Evolutionary conservation across 2,329 filamentous ascomycete genomes (phyloP).

Genomic region (Calonectria hongkongensis): DNA sequence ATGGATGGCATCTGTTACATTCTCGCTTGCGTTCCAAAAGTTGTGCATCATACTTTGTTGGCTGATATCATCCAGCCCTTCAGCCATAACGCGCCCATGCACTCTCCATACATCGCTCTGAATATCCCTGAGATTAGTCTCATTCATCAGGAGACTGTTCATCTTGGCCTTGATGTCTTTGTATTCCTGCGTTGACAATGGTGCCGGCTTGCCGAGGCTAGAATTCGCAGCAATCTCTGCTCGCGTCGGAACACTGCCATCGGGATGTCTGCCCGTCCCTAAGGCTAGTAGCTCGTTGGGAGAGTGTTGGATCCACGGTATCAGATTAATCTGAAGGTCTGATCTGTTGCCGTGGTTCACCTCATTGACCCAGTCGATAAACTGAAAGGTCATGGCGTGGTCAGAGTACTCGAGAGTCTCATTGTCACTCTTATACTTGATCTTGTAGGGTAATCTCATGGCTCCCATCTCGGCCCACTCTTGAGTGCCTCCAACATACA

Average conservation of each 20-base stretch:
- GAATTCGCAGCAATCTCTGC: constrained; percentile 14
- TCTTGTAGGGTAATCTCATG: constrained; percentile 77
- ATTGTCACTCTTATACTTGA: constrained; percentile 70
- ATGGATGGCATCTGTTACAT: constrained; percentile 36
- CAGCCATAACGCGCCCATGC: constrained; percentile 31
- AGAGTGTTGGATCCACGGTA: constrained; percentile 73
- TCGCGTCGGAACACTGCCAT: constrained; percentile 6
- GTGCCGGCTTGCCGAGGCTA: constrained; percentile 22
- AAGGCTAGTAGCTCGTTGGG: constrained; percentile 40
- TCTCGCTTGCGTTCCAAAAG: constrained; percentile 30
- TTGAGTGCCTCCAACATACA: constrained; percentile 71
- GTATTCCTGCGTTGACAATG: constrained; percentile 28
- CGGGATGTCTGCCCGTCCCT: constrained; percentile 33
- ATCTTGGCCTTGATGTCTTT: constrained; percentile 38
- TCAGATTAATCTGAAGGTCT: constrained; percentile 74
- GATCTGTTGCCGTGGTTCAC: constrained; percentile 70
- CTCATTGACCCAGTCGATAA: constrained; percentile 75
- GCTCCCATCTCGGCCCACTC: constrained; percentile 73
- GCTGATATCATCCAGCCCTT: constrained; percentile 37
- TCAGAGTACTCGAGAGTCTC: constrained; percentile 76
- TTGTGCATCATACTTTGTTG: constrained; percentile 39
- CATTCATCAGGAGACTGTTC: constrained; percentile 45
- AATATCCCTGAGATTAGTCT: constrained; percentile 26
- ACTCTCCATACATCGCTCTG: constrained; percentile 38
- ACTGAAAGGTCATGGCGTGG: constrained; percentile 79